Evolutionary conservation across 2,329 filamentous ascomycete species (phyloP).

Genomic region (Aureobasidium melanogenum): DNA sequence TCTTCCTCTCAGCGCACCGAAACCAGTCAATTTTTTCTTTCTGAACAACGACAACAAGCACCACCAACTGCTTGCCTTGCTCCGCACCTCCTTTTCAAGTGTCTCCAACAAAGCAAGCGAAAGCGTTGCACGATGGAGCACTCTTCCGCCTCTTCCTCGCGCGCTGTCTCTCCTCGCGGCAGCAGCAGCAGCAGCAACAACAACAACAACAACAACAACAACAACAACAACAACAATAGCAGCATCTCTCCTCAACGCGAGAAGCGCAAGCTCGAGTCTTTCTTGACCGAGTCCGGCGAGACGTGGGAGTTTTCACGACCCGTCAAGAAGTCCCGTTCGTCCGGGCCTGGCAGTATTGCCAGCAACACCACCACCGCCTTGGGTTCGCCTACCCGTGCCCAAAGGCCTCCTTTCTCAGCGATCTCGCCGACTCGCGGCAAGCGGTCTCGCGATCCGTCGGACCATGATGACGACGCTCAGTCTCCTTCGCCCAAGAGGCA

Average conservation of each 20-base stretch:
- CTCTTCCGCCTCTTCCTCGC: neutral
- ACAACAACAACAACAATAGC: conserved; percentile 8
- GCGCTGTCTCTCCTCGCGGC: neutral
- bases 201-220: too few species aligned
- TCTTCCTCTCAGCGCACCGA: neutral
- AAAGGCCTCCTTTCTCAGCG: neutral
- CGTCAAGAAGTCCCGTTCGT: conserved; percentile 7
- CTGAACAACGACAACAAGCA: conserved; percentile 1
- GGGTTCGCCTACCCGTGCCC: neutral
- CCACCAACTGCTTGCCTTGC: conserved; percentile 1
- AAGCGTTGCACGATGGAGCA: conserved; percentile 6
- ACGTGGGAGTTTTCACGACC: conserved; percentile 1
- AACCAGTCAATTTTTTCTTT: neutral
- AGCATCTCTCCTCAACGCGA: neutral
- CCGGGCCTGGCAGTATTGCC: neutral
- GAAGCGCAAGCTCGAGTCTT: conserved; percentile 5
- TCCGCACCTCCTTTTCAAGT: neutral
- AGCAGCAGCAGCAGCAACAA: conserved; percentile 7
- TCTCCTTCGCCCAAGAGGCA: conserved; percentile 5
- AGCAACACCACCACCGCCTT: neutral
- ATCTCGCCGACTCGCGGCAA: neutral
- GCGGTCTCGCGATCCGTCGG: conserved; percentile 8
- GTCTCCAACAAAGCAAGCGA: conserved; percentile 2
- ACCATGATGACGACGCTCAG: neutral
- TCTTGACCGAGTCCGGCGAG: neutral